Conservation (phyloP, 192 early-diverging fungal genomes). For the Coemansia sp. region DNA sequence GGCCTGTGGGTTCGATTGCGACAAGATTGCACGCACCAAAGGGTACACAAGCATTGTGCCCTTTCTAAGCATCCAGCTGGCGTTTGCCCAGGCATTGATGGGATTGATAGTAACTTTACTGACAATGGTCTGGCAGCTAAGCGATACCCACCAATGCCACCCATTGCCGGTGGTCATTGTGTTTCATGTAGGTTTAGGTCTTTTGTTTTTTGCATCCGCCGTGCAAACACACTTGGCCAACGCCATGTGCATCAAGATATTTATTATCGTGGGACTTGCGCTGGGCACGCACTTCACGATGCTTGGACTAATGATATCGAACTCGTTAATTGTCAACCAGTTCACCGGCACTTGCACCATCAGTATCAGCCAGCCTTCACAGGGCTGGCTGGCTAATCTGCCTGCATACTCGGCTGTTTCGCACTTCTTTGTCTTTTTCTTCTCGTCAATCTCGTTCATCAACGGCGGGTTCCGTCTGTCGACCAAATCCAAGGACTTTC, state of each 20-base stretch:
- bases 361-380: conserved; percentile 1
- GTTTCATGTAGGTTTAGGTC: conserved; percentile 16
- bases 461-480: conserved; percentile 28
- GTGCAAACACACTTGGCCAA: conserved; percentile 32
- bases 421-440: conserved; percentile 24
- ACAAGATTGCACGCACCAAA: not conserved
- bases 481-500: conserved; percentile 8
- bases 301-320: conserved; percentile 5
- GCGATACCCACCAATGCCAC: conserved; percentile 5
- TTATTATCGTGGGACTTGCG: conserved; percentile 24
- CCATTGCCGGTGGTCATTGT: not conserved
- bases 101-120: not conserved
- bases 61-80: conserved; percentile 20
- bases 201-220: conserved; percentile 23
- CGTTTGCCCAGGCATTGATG: conserved; percentile 10
- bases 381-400: conserved; percentile 19
- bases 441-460: conserved; percentile 31
- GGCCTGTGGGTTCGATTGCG: not conserved
- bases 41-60: conserved; percentile 8
- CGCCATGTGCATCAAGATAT: conserved; percentile 34
- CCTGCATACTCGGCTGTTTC: conserved; percentile 16
- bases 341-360: not conserved
- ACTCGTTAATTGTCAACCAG: not conserved
- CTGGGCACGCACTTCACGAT: conserved; percentile 18
- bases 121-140: not conserved